Evolutionary conservation across 192 early-diverging fungal species (phyloP), one percentile per base, ranked within the genome.

Genomic region (Umbelopsis sp.): DNA sequence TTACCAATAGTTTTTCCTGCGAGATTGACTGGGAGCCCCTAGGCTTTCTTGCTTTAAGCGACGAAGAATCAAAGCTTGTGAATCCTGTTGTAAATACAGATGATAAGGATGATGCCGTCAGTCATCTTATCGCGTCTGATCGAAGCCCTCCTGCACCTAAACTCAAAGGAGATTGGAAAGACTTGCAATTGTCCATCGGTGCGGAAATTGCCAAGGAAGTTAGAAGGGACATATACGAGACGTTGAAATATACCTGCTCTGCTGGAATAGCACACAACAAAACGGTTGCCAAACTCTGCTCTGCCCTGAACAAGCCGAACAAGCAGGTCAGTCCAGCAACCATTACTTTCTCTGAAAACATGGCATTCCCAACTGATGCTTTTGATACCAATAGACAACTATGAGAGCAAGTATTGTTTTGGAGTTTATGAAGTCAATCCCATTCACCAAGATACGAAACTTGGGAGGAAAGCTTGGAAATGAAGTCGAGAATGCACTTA

Each of bases 391-490:
- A 44, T 74, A 97, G 86, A 95, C 94, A 0, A 75, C 95, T 26
- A 69, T 97, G 4, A 80, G 91, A 32, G 74, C 85, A 10, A 72
- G 78, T 36, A 76, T 86, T 49, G 87, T 89, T 3, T 71, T 81
- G 0, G 36, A 71, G 2, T 92, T 94, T 71, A 85, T 98, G 80
- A 34, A 80, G 12, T 67, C 78, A 17, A 73, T 93, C 4, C 91
- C 94, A 2, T 83, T 97, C 31, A 73, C 75, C 47, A 93, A 92
- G 72, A 97, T 98, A 47, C 88, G 93, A 16, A 89, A 88, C 45
- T 75, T 98, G 24, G 97, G 97, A 24, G 97, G 96, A 17, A 93
- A 93, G 72, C 83, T 96, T 10, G 97, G 97, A 3, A 70, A 78
- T 7, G 81, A 91, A 47, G 84, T 98, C 0, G 91, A 84, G 32